phyloP scores from a whole-genome alignment of 495 filamentous ascomycete genomes.

The Daldinia concentrica region DNA sequence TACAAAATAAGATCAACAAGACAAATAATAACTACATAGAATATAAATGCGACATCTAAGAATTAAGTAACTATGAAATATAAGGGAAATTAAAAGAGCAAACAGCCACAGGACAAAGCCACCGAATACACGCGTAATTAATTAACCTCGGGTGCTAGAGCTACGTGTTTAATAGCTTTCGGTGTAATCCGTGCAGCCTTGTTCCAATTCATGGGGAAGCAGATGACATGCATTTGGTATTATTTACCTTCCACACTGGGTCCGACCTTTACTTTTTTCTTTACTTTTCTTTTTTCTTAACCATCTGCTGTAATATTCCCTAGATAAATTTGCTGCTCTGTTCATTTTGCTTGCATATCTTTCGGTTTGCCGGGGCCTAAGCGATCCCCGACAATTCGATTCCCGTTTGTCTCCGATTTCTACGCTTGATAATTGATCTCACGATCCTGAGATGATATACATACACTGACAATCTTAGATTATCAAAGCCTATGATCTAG shows the following conservation, averaged over 20 bases:
- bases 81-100: background rate
- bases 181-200: conserved; percentile 33
- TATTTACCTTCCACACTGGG: conserved; percentile 26
- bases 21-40: background rate
- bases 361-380: background rate
- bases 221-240: conserved; percentile 32
- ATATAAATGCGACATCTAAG: too few species aligned
- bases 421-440: conserved; percentile 1
- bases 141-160: conserved; percentile 7
- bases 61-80: background rate
- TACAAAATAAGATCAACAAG: background rate
- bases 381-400: background rate
- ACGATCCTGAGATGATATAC: conserved; percentile 11
- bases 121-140: conserved; percentile 6
- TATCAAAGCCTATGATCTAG: background rate
- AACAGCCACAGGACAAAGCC: background rate
- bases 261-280: conserved; percentile 22
- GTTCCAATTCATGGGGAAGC: conserved; percentile 10
- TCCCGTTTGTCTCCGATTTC: background rate
- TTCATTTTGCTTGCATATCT: background rate
- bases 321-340: background rate
- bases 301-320: background rate
- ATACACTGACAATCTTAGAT: conserved; percentile 17
- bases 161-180: conserved; percentile 6
- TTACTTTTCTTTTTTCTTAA: too few species aligned